These are phyloP conservation scores for Apiosordaria backusii DNA, from an alignment of 495 filamentous ascomycete species.

Conservation along the genomic window DNA sequence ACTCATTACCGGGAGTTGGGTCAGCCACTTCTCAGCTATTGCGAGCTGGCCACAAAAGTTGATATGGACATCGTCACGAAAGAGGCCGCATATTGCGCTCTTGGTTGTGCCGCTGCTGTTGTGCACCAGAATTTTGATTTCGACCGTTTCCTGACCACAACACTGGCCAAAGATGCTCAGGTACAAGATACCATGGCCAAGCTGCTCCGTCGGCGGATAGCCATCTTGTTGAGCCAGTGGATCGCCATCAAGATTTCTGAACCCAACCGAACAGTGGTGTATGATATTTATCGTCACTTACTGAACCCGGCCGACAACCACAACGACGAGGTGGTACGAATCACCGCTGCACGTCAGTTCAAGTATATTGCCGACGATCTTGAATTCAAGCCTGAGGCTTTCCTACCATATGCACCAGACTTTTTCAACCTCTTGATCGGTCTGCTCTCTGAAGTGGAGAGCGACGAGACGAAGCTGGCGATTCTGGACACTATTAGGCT, in stretches of 20 bases:
- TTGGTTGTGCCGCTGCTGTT: conserved; percentile 80
- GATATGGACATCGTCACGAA: conserved; percentile 72
- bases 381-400: conserved; percentile 66
- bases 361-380: conserved; percentile 75
- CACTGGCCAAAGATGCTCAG: conserved; percentile 75
- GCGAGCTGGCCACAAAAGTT: conserved; percentile 66
- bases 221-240: conserved; percentile 88
- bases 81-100: conserved; percentile 88
- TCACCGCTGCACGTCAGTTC: conserved; percentile 84
- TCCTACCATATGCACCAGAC: conserved; percentile 68
- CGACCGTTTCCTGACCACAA: conserved; percentile 68
- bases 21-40: conserved; percentile 72
- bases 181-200: conserved; percentile 72
- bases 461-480: conserved; percentile 81
- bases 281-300: conserved; percentile 86
- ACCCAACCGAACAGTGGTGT: conserved; percentile 66
- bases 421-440: conserved; percentile 66
- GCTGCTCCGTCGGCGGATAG: conserved; percentile 80
- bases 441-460: conserved; percentile 75
- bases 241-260: conserved; percentile 67
- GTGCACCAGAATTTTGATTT: conserved; percentile 70
- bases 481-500: conserved; percentile 76
- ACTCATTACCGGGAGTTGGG: conserved; percentile 78
- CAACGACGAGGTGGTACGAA: conserved; percentile 89
- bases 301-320: conserved; percentile 68